These are phyloP conservation scores for Hanseniaspora lindneri DNA, from an alignment of 805 yeast genomes.

Conservation along the genomic window DNA sequence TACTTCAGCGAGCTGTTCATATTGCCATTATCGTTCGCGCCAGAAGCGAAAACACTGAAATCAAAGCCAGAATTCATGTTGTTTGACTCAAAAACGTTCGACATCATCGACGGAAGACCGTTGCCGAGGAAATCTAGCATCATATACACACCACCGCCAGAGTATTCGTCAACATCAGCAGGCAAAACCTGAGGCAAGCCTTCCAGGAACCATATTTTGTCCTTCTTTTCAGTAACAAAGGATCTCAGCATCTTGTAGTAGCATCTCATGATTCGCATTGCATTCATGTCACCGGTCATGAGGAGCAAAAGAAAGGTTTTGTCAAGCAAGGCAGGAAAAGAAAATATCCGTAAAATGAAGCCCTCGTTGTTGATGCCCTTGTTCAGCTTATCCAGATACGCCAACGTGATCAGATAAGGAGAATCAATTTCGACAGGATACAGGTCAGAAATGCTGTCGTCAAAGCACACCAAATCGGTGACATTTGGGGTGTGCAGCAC, in stretches of 20 bases:
- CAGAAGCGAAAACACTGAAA: neutral
- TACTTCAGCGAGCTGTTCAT: no score
- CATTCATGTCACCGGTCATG: constrained; percentile 73
- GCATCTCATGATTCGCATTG: constrained; percentile 83
- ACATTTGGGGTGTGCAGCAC: constrained; percentile 21
- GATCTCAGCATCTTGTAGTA: constrained; percentile 72
- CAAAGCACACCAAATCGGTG: constrained; percentile 68
- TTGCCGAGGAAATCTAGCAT: constrained; percentile 81
- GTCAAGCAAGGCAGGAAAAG: constrained; percentile 86
- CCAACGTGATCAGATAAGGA: constrained; percentile 78
- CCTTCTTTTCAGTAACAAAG: constrained; percentile 77
- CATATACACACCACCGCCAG: constrained; percentile 89
- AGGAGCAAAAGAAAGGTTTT: constrained; percentile 62
- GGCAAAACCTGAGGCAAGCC: constrained; percentile 84
- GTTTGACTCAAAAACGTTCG: constrained; percentile 27
- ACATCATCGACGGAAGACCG: constrained; percentile 38
- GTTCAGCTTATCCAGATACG: constrained; percentile 72
- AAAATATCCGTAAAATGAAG: constrained; percentile 74
- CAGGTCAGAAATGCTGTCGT: constrained; percentile 68
- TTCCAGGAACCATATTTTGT: constrained; percentile 84
- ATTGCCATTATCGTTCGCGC: neutral
- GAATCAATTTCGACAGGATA: constrained; percentile 76
- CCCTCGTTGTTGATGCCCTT: constrained; percentile 74
- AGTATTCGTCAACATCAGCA: constrained; percentile 79
- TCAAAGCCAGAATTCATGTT: neutral